Base-by-base conservation (phyloP, 116 monocot species). In the Posidonia oceanica region DNA sequence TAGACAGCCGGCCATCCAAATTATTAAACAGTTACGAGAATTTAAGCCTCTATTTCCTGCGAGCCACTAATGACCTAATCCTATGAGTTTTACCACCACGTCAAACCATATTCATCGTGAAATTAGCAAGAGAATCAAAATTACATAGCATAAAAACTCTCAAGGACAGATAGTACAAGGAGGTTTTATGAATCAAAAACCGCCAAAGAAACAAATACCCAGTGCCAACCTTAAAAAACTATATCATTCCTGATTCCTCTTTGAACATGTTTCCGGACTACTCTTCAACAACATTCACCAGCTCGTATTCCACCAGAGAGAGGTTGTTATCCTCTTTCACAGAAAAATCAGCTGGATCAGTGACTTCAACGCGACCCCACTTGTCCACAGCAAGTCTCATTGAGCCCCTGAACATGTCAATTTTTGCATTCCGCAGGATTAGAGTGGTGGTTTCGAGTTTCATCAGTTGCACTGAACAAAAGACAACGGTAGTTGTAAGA, bases 321-420 rank as follows among this genome's bases (percentile, higher is more conserved):
- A 71, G 71, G 56, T 77, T 77, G 71, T 65, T 77, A 41, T 75
- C 75, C 14, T 75, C 75, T 41, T 69, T 75, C 44, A 75, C 75
- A 17, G 68, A 54, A 60, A 75, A 75, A 52, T 36, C 75, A 63
- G 75, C 61, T 41, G 75, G 75, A 61, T 75, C 77, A 4, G 44
- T 15, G 38, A 66, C 58, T 71, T 77, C 65, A 7, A 72, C 72
- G 42, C 71, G 71, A 22, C 77, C 77, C 77, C 77, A 77, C 18
- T 67, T 71, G 60, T 77, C 77, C 4, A 72, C 77, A 60, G 69
- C 75, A 61, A 75, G 68, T 59, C 75, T 68, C 75, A 75, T 75
- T 36, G 75, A 75, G n/a, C 68, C 75, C 54, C 63, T 74, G 65
- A 74, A 74, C 74, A 74, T 74, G 52, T 74, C 74, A 38, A 74